Conservation (phyloP, 495 filamentous ascomycete genomes). For the Penicillium dipodomyicola region DNA sequence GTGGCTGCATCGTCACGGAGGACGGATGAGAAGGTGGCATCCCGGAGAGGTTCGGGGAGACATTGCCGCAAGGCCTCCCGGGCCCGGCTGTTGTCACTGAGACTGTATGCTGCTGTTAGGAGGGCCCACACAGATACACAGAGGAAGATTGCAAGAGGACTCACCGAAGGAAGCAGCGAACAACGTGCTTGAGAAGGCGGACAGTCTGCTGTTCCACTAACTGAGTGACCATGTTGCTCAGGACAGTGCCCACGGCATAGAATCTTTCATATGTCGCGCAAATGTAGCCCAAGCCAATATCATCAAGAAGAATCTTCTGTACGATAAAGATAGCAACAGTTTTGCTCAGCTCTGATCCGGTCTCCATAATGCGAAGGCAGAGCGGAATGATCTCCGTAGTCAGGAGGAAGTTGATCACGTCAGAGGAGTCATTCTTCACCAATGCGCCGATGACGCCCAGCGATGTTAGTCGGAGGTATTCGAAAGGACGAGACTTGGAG, state of each 20-base stretch:
- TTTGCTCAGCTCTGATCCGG: constrained; percentile 96
- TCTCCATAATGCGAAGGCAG: constrained; percentile 99
- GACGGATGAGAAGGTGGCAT: constrained; percentile 95
- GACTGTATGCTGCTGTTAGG: constrained; percentile 47
- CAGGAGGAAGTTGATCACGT: constrained; percentile 98
- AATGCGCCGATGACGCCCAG: constrained; percentile 97
- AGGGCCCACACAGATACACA: neutral
- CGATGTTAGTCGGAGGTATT: constrained; percentile 95
- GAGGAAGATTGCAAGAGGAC: constrained; percentile 22
- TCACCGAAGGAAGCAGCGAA: constrained; percentile 92
- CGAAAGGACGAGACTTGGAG: constrained; percentile 95
- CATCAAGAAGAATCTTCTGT: constrained; percentile 98
- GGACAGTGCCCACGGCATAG: constrained; percentile 94
- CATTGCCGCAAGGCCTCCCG: constrained; percentile 95
- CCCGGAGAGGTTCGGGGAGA: constrained; percentile 91
- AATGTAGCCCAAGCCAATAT: constrained; percentile 96
- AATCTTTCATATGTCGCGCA: constrained; percentile 99
- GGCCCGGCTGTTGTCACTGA: constrained; percentile 94
- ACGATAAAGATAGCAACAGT: constrained; percentile 99
- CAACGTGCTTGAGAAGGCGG: constrained; percentile 93
- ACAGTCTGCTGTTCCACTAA: constrained; percentile 98
- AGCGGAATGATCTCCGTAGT: constrained; percentile 99
- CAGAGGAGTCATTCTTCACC: constrained; percentile 97
- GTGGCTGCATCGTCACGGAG: constrained; percentile 96
- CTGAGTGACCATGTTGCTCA: constrained; percentile 98